Evolutionary conservation across 2,329 filamentous ascomycete genomes (phyloP), one percentile per base, ranked within the genome.

Genomic region (Sarocladiaceae sp.): DNA sequence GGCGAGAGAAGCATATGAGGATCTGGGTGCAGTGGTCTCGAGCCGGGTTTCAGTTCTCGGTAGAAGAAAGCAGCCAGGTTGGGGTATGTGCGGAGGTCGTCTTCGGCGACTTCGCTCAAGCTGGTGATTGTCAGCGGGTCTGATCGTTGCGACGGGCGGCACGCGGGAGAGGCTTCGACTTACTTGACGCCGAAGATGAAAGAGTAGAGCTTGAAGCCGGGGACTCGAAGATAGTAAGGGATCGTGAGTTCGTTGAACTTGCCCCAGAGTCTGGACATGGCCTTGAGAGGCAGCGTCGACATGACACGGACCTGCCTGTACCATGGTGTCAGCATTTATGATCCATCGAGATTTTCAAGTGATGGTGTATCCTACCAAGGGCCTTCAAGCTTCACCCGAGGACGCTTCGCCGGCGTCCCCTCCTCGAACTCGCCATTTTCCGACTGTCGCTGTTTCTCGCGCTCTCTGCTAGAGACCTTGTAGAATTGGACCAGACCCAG

Each of bases 51-150:
- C 48, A 98, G 74, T 1, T 83, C 88, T 49, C 93, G 88, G 65
- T 97, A 98, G 72, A 98, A 98, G 73, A 98, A 98, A 47, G 91
- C 81, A 5, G 91, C 88, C 32, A 98, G 80, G 60, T 98, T 98
- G 16, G 89, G 87, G 62, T 93, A 98, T 39, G 78, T 78, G 61
- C 87, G 89, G 16, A 98, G 79, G 56, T 98, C 93, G 15, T 83
- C 80, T 60, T 98, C 90, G 24, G 82, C 79, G 15, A 96, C 82
- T 68, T 98, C 93, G 47, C 83, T 78, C 47, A 98, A 76, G 61
- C 83, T 85, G 58, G 31, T 13, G 7, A n/a, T 50, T 64, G 44
- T 62, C 56, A 45, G 48, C 26, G 42, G n/a, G 15, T 9, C 21
- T 7, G 24, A 26, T 23, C 31, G 21, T 34, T 29, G 33, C 20